Conservation (phyloP, 176 grass and related monocot species). For the Aegilops speltoides region DNA sequence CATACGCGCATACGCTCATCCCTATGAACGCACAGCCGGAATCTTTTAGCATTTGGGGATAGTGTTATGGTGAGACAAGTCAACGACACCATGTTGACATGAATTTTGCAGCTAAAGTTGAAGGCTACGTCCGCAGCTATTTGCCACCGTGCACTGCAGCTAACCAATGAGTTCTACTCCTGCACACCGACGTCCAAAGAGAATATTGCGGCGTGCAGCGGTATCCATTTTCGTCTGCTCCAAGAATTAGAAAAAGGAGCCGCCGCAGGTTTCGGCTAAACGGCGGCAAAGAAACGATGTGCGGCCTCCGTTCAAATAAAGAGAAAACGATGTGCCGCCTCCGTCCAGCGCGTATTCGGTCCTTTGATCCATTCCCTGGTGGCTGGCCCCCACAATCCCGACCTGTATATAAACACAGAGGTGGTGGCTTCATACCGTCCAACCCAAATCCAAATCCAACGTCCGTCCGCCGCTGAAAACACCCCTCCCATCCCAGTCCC, state of each 20-base stretch:
- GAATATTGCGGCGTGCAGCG: too few relatives aligned
- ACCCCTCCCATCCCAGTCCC: neutral
- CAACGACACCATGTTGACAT: too few relatives aligned
- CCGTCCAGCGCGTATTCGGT: neutral
- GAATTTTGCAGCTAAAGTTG: too few relatives aligned
- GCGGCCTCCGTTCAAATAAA: neutral
- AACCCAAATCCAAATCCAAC: constrained; percentile 10
- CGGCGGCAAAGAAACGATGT: neutral
- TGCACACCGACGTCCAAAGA: too few relatives aligned
- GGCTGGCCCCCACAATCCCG: neutral
- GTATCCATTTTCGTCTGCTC: neutral
- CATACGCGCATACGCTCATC: too few relatives aligned
- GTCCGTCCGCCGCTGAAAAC: neutral
- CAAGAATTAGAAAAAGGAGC: neutral
- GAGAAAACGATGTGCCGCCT: neutral
- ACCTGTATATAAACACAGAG: neutral
- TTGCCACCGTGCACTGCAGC: too few relatives aligned
- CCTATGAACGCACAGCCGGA: too few relatives aligned
- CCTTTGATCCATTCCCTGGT: too few relatives aligned
- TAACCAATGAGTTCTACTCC: too few relatives aligned
- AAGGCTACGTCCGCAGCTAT: too few relatives aligned
- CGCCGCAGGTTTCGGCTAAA: neutral
- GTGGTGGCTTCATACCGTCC: neutral
- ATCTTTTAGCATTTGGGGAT: too few relatives aligned
- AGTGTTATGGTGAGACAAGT: too few relatives aligned